These are phyloP conservation scores for Boletus tomentosulus DNA, from an alignment of 768 basidiomycete genomes.

Conservation along the genomic window DNA sequence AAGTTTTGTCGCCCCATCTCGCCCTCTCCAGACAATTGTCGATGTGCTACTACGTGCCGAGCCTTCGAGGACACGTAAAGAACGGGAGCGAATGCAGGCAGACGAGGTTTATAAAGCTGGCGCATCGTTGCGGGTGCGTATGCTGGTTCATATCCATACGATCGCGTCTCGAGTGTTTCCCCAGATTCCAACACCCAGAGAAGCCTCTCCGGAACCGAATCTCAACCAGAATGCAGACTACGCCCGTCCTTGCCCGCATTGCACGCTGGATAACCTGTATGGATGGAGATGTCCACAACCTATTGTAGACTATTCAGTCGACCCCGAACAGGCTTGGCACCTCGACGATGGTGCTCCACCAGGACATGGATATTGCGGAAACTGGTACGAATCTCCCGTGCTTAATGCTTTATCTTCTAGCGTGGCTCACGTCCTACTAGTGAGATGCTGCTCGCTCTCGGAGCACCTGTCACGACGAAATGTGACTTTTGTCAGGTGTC, in stretches of 20 bases:
- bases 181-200: conserved; percentile 73
- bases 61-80: conserved; percentile 63
- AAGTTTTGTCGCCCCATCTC: conserved; percentile 65
- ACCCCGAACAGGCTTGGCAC: conserved; percentile 72
- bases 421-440: conserved; percentile 32
- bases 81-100: conserved; percentile 73
- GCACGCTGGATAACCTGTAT: conserved; percentile 60
- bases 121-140: conserved; percentile 56
- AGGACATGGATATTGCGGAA: conserved; percentile 77
- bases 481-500: conserved; percentile 81
- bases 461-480: conserved; percentile 72
- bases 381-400: conserved; percentile 51
- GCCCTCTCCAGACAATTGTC: conserved; percentile 66
- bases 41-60: conserved; percentile 68
- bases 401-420: neutral
- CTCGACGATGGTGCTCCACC: conserved; percentile 75
- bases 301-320: conserved; percentile 63
- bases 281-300: conserved; percentile 84
- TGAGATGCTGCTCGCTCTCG: conserved; percentile 69
- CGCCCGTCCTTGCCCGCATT: conserved; percentile 79
- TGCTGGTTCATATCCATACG: neutral
- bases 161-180: neutral
- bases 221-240: conserved; percentile 60
- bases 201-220: conserved; percentile 73
- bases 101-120: conserved; percentile 74